Percentiles rank a stretch among this genome's conserved stretches.
Evolutionary conservation across 495 filamentous ascomycete species (phyloP).

Genomic region (Hyaloscypha variabilis): DNA sequence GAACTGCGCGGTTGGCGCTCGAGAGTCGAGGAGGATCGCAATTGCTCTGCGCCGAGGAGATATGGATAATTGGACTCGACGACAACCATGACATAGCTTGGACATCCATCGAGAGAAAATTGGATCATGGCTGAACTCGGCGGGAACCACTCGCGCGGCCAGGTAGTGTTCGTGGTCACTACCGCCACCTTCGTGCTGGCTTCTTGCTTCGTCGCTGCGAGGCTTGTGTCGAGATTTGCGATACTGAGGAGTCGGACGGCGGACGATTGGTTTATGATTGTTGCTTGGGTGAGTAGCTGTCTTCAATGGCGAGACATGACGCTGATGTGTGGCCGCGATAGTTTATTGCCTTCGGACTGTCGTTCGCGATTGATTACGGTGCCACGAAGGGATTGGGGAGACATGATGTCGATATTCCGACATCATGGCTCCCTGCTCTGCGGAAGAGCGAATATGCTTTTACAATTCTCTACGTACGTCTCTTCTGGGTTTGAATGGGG

Average conservation of each 20-base stretch:
- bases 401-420: conserved; percentile 66
- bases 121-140: not conserved
- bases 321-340: conserved; percentile 29
- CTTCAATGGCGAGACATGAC: not conserved
- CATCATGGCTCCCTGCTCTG: conserved; percentile 14
- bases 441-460: conserved; percentile 31
- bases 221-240: conserved; percentile 70
- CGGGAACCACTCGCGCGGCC: conserved; percentile 45
- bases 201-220: conserved; percentile 69
- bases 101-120: not conserved
- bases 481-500: not conserved
- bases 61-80: not conserved
- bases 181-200: conserved; percentile 67
- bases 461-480: conserved; percentile 33
- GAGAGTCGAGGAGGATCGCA: too few species aligned
- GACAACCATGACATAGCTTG: conserved; percentile 14
- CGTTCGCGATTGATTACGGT: conserved; percentile 75
- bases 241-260: conserved; percentile 69
- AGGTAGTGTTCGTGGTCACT: conserved; percentile 74
- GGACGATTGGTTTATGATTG: conserved; percentile 84
- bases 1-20: too few species aligned
- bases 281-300: conserved; percentile 68
- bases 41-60: not conserved
- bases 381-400: conserved; percentile 72
- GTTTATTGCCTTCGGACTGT: conserved; percentile 74